Evolutionary conservation across 2,329 filamentous ascomycete species (phyloP), one percentile per base, ranked within the genome.

Genomic region (Colletotrichum sp.): DNA sequence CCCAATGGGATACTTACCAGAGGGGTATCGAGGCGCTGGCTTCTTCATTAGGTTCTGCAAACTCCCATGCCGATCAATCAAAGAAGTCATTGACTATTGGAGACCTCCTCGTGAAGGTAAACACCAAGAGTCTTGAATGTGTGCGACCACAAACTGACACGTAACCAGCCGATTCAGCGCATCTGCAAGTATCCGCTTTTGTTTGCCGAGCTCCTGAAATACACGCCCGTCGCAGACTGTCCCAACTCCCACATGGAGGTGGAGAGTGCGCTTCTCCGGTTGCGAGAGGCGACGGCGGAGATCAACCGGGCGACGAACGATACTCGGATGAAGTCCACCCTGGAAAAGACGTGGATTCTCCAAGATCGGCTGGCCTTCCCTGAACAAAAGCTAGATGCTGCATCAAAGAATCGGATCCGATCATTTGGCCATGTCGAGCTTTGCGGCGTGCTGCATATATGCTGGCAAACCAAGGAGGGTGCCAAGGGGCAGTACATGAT

Each of bases 171-270:
- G 1, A 96, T 98, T 24, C 96, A 99, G 85, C 91, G 96, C 71
- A 91, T 98, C 26, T 98, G 95, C 87, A 95, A 94, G 85, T 99
- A 99, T 81, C 95, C 95, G 13, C 88, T 99, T 6, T 88, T 99
- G 3, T 96, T 99, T 81, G 90, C 92, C 7, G 95, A 98, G 80
- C 88, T 99, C 10, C 89, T 96, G 76, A 96, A 94, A 80, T 90
- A 93, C 79, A 98, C 96, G 0, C 95, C 95, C 3, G 94, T 95
- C 2, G 93, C 91, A 71, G 96, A 99, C 81, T 98, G 96, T 80
- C 95, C 96, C 0, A 92, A 92, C 76, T 94, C 95, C 1, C 94
- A 98, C 84, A 92, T 94, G 82, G 93, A 95, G 69, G 91, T 99
- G 21, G 93, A 95, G 76, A 93, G 92, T 78, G 90, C 94, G 1